Evolutionary conservation across 192 early-diverging fungal species (phyloP).

Genomic region (Coemansia furcata): DNA sequence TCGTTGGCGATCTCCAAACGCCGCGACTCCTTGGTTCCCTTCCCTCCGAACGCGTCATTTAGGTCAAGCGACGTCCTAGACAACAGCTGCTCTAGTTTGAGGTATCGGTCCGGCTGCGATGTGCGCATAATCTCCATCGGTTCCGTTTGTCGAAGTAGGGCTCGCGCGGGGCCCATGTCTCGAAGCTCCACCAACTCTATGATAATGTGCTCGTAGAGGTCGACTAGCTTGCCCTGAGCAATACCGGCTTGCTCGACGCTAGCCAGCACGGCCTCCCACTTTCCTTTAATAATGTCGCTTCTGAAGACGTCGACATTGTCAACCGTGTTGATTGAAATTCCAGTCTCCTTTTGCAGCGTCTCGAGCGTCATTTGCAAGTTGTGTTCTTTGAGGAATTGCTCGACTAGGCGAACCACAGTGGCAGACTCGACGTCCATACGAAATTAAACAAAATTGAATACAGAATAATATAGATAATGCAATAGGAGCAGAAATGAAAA

Average conservation of each 20-base stretch:
- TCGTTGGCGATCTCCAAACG: conserved; percentile 73
- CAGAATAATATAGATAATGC: not conserved
- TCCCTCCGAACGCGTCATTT: conserved; percentile 40
- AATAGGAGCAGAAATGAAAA: not conserved
- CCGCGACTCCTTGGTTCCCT: conserved; percentile 60
- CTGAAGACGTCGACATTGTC: conserved; percentile 75
- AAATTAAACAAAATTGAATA: not conserved
- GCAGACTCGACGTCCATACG: conserved; percentile 43
- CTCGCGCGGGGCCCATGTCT: conserved; percentile 80
- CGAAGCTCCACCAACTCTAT: conserved; percentile 83
- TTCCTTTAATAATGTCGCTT: conserved; percentile 71
- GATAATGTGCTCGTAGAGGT: conserved; percentile 90
- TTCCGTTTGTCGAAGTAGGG: conserved; percentile 84
- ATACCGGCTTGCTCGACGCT: conserved; percentile 68
- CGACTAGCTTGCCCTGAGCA: conserved; percentile 67
- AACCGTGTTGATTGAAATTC: conserved; percentile 79
- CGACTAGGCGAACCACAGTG: conserved; percentile 84
- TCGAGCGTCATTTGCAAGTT: conserved; percentile 77
- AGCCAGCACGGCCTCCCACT: conserved; percentile 84
- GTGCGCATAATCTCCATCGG: conserved; percentile 83
- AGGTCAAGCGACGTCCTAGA: conserved; percentile 63
- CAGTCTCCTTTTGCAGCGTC: conserved; percentile 79
- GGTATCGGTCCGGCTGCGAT: conserved; percentile 74
- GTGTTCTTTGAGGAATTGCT: conserved; percentile 92
- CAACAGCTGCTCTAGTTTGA: conserved; percentile 77